Conservation (phyloP, 1,139 yeast genomes). For the Geotrichum bryndzae region DNA sequence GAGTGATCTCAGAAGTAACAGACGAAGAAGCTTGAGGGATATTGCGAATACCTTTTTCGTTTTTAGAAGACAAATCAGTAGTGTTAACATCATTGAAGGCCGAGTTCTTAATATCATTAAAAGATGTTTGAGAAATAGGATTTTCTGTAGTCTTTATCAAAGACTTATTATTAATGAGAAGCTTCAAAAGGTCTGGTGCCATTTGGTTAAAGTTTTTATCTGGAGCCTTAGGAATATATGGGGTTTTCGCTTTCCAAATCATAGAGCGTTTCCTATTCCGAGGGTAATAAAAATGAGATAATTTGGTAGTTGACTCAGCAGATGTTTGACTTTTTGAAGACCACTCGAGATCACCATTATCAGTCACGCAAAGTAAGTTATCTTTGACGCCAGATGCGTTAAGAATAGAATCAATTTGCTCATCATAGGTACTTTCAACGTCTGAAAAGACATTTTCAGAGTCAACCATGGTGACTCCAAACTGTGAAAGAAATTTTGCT, state of each 20-base stretch:
- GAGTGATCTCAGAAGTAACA: neutral
- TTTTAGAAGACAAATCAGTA: neutral
- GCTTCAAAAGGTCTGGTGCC: neutral
- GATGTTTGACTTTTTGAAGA: neutral
- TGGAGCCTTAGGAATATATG: neutral
- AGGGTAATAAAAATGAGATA: too few species aligned
- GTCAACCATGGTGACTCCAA: neutral
- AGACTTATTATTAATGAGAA: neutral
- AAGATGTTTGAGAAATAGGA: neutral
- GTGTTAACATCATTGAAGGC: neutral
- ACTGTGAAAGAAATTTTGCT: slow-evolving; percentile 1
- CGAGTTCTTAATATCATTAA: neutral
- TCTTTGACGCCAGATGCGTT: neutral
- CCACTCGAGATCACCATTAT: neutral
- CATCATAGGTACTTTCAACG: neutral
- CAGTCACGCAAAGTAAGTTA: neutral
- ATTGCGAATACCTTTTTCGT: neutral
- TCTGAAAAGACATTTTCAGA: neutral
- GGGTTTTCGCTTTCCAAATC: neutral
- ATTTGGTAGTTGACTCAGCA: neutral
- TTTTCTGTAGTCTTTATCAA: neutral
- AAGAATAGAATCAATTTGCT: neutral
- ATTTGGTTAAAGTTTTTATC: neutral
- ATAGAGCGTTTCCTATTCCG: neutral
- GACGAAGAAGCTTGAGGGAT: neutral